Percentiles rank a stretch among this genome's conserved stretches.
Evolutionary conservation across 2,329 filamentous ascomycete genomes (phyloP).

Genomic region (Fusarium sambucinum): DNA sequence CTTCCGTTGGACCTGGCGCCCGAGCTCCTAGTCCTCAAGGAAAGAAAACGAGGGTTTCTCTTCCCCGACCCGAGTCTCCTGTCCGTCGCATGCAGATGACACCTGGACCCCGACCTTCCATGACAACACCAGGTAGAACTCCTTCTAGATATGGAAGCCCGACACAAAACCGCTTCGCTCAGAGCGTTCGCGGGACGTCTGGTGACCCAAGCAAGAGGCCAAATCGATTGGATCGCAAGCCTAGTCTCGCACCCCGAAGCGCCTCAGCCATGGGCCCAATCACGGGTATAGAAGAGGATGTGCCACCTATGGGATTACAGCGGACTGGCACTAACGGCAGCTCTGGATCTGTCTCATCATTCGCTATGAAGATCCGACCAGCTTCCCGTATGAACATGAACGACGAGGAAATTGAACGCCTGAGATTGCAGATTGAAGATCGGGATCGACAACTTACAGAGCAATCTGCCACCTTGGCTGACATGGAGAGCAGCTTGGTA

Average conservation of each 20-base stretch:
- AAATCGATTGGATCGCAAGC: constrained; percentile 62
- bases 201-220: constrained; percentile 71
- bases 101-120: constrained; percentile 68
- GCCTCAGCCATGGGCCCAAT: constrained; percentile 68
- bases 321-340: constrained; percentile 67
- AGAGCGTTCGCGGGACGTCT: constrained; percentile 71
- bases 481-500: constrained; percentile 90
- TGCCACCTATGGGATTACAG: constrained; percentile 64
- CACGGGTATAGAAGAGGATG: constrained; percentile 68
- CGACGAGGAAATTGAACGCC: constrained; percentile 78
- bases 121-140: constrained; percentile 62
- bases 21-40: constrained; percentile 78
- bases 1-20: constrained; percentile 80
- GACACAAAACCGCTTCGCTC: constrained; percentile 68
- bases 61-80: constrained; percentile 91
- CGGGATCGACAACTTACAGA: constrained; percentile 90
- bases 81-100: constrained; percentile 76
- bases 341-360: constrained; percentile 66
- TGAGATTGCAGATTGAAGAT: constrained; percentile 82
- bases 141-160: constrained; percentile 55
- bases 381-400: constrained; percentile 64
- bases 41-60: constrained; percentile 77
- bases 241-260: constrained; percentile 68
- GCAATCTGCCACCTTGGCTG: constrained; percentile 82
- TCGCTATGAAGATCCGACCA: constrained; percentile 66